Evolutionary conservation across 805 yeast species (phyloP).

Genomic region (Nakazawaea wyomingensis): DNA sequence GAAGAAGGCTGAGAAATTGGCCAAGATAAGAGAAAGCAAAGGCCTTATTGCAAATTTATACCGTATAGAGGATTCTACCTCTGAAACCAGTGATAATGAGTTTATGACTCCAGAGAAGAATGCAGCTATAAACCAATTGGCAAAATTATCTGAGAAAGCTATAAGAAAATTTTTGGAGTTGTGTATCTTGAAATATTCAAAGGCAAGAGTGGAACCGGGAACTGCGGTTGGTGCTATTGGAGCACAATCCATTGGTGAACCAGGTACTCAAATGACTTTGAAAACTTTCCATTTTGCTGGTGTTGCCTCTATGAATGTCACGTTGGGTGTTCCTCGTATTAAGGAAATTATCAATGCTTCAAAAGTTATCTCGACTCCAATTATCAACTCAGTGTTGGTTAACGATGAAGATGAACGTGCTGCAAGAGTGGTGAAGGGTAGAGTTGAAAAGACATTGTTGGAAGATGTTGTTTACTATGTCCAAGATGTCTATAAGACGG

Average conservation of each 20-base stretch:
- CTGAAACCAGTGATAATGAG: slow-evolving; percentile 18
- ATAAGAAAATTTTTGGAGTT: slow-evolving; percentile 65
- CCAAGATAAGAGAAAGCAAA: slow-evolving; percentile 48
- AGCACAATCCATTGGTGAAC: slow-evolving; percentile 98
- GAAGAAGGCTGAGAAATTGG: slow-evolving; percentile 53
- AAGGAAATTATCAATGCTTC: slow-evolving; percentile 98
- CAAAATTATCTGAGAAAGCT: slow-evolving; percentile 57
- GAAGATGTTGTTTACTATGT: slow-evolving; percentile 84
- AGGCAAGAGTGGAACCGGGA: slow-evolving; percentile 96
- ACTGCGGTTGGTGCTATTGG: slow-evolving; percentile 99
- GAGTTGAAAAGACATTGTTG: slow-evolving; percentile 87
- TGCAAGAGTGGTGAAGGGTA: slow-evolving; percentile 96
- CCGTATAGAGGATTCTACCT: neutral
- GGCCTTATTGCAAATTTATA: slow-evolving; percentile 33
- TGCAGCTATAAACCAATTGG: slow-evolving; percentile 46
- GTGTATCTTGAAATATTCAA: slow-evolving; percentile 75
- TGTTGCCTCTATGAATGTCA: slow-evolving; percentile 98
- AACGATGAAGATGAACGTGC: slow-evolving; percentile 95
- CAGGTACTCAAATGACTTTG: slow-evolving; percentile 98
- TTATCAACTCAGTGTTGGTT: slow-evolving; percentile 89
- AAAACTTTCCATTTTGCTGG: slow-evolving; percentile 87
- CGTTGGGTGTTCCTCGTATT: slow-evolving; percentile 98
- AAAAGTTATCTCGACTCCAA: slow-evolving; percentile 91
- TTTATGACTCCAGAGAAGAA: slow-evolving; percentile 18
- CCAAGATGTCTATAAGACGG: slow-evolving; percentile 88